Evolutionary conservation across 192 early-diverging fungal species (phyloP).

Genomic region (Dissophora ornata): DNA sequence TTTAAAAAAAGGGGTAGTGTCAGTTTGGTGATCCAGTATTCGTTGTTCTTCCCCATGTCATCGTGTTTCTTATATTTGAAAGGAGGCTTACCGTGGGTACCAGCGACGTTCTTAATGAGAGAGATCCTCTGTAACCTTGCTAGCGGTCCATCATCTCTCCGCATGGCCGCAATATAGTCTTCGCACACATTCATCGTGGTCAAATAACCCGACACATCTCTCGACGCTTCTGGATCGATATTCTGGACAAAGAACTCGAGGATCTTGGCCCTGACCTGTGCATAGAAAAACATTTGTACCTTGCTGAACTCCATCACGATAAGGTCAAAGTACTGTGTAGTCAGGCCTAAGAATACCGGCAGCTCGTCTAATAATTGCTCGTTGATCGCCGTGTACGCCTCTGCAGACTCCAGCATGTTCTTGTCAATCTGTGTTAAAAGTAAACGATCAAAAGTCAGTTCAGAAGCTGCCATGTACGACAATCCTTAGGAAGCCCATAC

Average conservation of each 20-base stretch:
- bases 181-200: slow-evolving; percentile 43
- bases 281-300: slow-evolving; percentile 66
- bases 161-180: slow-evolving; percentile 45
- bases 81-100: slow-evolving; percentile 24
- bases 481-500: too few species aligned
- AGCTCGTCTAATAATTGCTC: slow-evolving; percentile 80
- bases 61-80: too few species aligned
- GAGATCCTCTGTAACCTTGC: slow-evolving; percentile 29
- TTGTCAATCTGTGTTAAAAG: slow-evolving; percentile 66
- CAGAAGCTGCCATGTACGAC: too few species aligned
- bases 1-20: too few species aligned
- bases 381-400: slow-evolving; percentile 73
- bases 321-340: slow-evolving; percentile 69
- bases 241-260: slow-evolving; percentile 48
- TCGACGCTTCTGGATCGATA: slow-evolving; percentile 37
- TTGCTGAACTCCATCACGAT: slow-evolving; percentile 66
- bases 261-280: slow-evolving; percentile 56
- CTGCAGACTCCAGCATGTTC: slow-evolving; percentile 70
- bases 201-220: slow-evolving; percentile 30
- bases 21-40: too few species aligned
- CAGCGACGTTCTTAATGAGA: slow-evolving; percentile 18
- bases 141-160: slow-evolving; percentile 32
- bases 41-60: too few species aligned
- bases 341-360: slow-evolving; percentile 69
- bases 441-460: too few species aligned